Base-by-base conservation (phyloP, 2,329 filamentous ascomycete genomes). In the Penicillium sp. region DNA sequence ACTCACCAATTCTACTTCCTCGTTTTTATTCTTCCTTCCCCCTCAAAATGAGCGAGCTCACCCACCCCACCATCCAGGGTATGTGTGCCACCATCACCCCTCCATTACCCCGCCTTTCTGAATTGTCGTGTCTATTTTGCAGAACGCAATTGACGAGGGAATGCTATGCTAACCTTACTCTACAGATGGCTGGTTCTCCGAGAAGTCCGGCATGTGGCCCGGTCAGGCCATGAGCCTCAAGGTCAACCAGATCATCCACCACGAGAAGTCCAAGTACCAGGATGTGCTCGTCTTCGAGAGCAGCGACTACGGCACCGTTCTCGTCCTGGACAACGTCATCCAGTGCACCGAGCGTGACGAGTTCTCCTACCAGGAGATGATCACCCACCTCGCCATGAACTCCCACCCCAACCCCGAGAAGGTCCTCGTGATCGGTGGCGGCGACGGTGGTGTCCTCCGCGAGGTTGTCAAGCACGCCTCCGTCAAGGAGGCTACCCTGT, bases 351-450 rank as follows among this genome's bases (percentile, higher is more conserved):
- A 99, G 83, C 86, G 92, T 60, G 90, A 99, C 71, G 93, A 99
- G 80, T 99, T 97, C 81, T 89, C 91, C 65, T 95, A 95, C 84
- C 93, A 99, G 81, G 93, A 99, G 83, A 99, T 99, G 93, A 99
- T 99, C 76, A 91, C 92, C 64, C 90, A 99, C 77, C 82, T 99
- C 62, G 93, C 90, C 76, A 89, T 99, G 87, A 93, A 95, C 83
- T 89, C 92, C 46, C 93, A 99, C 83, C 93, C 93, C 63, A 85
- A 95, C 80, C 93, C 93, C 69, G 93, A 97, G 84, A 95, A 91
- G 77, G 93, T 99, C 46, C 85, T 99, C 50, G 93, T 99, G 72
- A 97, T 99, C 67, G 93, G 93, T 59, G 93, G 93, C 66, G 93
- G 93, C 71, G 93, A 99, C 71, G 93, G 93, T 53, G 93, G 93